Conservation (phyloP, 768 basidiomycete species). For the Coprinopsis cinerea region DNA sequence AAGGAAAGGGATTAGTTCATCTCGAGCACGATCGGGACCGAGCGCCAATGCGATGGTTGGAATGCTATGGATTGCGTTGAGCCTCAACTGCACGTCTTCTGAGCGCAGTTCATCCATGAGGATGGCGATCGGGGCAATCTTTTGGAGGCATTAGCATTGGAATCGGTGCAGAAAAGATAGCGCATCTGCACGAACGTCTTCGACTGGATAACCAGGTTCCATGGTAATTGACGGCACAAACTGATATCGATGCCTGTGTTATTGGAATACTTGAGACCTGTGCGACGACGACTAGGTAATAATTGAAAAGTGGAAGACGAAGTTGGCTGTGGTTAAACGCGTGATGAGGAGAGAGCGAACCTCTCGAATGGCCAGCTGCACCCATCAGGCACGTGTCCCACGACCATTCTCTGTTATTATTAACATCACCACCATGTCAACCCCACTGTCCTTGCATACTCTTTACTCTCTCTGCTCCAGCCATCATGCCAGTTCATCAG, state of each 20-base stretch:
- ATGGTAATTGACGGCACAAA: constrained; percentile 25
- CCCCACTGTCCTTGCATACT: no score
- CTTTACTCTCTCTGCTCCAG: neutral
- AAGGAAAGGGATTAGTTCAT: constrained; percentile 94
- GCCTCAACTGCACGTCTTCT: constrained; percentile 92
- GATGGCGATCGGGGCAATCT: constrained; percentile 94
- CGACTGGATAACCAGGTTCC: constrained; percentile 57
- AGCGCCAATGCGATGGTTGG: constrained; percentile 97
- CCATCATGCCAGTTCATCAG: constrained; percentile 52
- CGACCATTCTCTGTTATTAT: neutral
- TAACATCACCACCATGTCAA: neutral
- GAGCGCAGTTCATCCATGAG: constrained; percentile 97
- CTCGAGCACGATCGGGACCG: constrained; percentile 89
- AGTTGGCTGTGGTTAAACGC: neutral
- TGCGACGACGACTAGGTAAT: no score
- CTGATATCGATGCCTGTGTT: no score
- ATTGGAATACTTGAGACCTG: no score
- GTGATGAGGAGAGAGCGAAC: neutral
- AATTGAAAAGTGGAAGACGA: no score
- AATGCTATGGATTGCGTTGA: constrained; percentile 95
- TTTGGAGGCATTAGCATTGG: constrained; percentile 15
- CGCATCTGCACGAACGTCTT: constrained; percentile 51
- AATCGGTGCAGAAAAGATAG: constrained; percentile 15
- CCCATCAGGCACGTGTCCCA: neutral
- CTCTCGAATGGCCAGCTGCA: neutral